Conservation (phyloP, 129 eudicot species). For the Centrapalus pauciflorus region DNA sequence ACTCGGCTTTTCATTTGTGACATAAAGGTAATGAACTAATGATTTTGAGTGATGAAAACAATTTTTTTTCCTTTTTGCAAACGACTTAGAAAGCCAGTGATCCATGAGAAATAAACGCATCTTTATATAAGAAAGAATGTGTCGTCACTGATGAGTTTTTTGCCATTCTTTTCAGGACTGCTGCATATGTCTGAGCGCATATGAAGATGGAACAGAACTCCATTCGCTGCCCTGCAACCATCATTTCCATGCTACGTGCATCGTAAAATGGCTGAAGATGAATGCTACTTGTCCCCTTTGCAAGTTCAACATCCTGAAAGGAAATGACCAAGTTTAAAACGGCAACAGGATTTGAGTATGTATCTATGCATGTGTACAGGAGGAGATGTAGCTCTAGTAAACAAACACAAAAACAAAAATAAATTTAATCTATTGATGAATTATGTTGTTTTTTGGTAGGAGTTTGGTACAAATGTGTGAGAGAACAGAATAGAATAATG, state of each 20-base stretch:
- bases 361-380: slow-evolving; percentile 36
- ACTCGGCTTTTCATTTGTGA: no score
- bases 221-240: slow-evolving; percentile 86
- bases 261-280: slow-evolving; percentile 96
- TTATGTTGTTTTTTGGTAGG: slow-evolving; percentile 21
- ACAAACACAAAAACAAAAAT: slow-evolving; percentile 1
- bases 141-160: no score
- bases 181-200: slow-evolving; percentile 75
- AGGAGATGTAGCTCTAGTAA: slow-evolving; percentile 18
- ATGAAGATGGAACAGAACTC: slow-evolving; percentile 80
- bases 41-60: background rate
- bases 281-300: slow-evolving; percentile 94
- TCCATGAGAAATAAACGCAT: no score
- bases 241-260: slow-evolving; percentile 72
- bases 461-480: slow-evolving; percentile 15
- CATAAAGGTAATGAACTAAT: background rate
- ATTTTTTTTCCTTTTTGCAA: no score
- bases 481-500: slow-evolving; percentile 15
- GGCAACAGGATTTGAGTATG: background rate
- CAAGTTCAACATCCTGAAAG: slow-evolving; percentile 89
- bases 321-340: slow-evolving; percentile 60
- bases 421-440: slow-evolving; percentile 1
- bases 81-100: no score
- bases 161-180: slow-evolving; percentile 59
- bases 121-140: background rate